phyloP scores from a whole-genome alignment of 2,329 filamentous ascomycete genomes.

The Colletotrichum tropicale region DNA sequence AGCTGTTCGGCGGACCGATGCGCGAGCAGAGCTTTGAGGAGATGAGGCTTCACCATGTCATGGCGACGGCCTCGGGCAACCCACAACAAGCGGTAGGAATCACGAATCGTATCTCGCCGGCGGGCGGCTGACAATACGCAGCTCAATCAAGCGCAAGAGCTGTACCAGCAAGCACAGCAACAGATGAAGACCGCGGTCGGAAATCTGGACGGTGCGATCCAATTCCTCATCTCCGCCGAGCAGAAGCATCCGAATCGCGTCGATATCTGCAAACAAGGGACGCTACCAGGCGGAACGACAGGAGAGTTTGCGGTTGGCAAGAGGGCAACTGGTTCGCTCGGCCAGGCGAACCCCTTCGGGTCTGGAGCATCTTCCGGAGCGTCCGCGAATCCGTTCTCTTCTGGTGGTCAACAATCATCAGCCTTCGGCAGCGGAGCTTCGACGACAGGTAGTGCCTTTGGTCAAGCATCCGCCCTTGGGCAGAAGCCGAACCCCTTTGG shows the following conservation, averaged over 20 bases:
- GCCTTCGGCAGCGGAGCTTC: not conserved
- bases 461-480: conserved; percentile 41
- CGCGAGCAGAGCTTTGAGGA: conserved; percentile 92
- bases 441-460: conserved; percentile 41
- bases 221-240: conserved; percentile 69
- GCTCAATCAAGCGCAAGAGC: conserved; percentile 63
- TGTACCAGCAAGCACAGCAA: conserved; percentile 68
- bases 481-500: conserved; percentile 33
- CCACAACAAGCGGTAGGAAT: conserved; percentile 53
- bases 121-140: conserved; percentile 31
- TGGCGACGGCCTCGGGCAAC: conserved; percentile 64
- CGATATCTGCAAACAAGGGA: conserved; percentile 62
- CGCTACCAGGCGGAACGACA: conserved; percentile 43
- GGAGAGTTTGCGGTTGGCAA: conserved; percentile 49
- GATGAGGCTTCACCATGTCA: conserved; percentile 75
- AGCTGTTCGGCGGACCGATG: conserved; percentile 80
- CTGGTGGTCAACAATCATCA: not conserved
- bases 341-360: conserved; percentile 31
- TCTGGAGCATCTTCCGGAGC: conserved; percentile 30
- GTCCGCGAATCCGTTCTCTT: conserved; percentile 16
- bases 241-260: conserved; percentile 78
- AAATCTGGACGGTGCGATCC: conserved; percentile 74
- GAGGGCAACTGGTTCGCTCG: conserved; percentile 32
- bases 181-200: conserved; percentile 75
- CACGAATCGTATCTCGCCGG: not conserved